phyloP scores from a whole-genome alignment of 495 filamentous ascomycete species.

The Xylaria venustula region DNA sequence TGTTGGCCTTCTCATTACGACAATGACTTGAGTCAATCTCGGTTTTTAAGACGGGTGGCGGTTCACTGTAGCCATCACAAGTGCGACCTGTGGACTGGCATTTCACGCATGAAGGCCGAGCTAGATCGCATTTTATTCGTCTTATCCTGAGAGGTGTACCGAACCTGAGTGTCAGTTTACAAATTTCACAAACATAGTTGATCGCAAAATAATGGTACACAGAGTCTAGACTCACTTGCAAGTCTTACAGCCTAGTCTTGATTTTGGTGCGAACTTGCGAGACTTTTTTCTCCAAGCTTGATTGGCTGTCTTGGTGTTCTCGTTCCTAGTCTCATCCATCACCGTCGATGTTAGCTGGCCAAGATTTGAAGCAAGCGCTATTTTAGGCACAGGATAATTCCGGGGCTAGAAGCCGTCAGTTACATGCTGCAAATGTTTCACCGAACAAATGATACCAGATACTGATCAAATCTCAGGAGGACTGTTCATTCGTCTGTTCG shows the following conservation, averaged over 20 bases:
- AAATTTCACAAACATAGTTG: constrained; percentile 2
- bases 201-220: constrained; percentile 7
- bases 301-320: constrained; percentile 10
- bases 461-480: not conserved
- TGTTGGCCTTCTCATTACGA: not conserved
- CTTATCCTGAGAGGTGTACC: constrained; percentile 12
- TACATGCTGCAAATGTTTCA: not conserved
- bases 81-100: constrained; percentile 22
- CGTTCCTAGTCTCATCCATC: not conserved
- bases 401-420: not conserved
- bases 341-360: not conserved
- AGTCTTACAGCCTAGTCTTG: constrained; percentile 36
- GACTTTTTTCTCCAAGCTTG: constrained; percentile 32
- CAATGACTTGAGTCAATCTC: not conserved
- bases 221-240: constrained; percentile 34
- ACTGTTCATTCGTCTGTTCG: not conserved
- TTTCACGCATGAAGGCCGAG: constrained; percentile 18
- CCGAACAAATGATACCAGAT: not conserved
- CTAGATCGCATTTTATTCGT: constrained; percentile 22
- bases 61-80: constrained; percentile 17
- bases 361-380: not conserved
- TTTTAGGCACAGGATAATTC: not conserved
- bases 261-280: constrained; percentile 36
- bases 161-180: constrained; percentile 1
- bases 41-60: not conserved